phyloP scores from a whole-genome alignment of 805 yeast species.

The Kodamaea laetipori region DNA sequence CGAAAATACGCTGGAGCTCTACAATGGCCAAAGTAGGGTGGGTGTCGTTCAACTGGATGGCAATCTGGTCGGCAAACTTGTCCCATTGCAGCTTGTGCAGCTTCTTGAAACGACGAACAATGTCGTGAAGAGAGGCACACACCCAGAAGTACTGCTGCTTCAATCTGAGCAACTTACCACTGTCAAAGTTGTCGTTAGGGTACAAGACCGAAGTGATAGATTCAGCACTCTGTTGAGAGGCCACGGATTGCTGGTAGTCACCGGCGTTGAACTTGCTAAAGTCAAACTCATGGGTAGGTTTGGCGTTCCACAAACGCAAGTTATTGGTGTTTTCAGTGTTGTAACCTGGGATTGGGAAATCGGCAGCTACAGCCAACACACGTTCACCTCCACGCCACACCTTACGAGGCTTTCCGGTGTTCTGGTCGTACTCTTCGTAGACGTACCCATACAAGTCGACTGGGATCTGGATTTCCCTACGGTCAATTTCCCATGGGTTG shows the following conservation, averaged over 20 bases:
- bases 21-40: slow-evolving; percentile 92
- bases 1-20: slow-evolving; percentile 81
- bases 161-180: slow-evolving; percentile 87
- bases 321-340: slow-evolving; percentile 82
- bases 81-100: slow-evolving; percentile 68
- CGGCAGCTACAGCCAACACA: slow-evolving; percentile 86
- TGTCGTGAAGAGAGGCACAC: slow-evolving; percentile 88
- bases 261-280: slow-evolving; percentile 89
- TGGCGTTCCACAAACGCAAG: slow-evolving; percentile 85
- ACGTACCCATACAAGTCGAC: slow-evolving; percentile 88
- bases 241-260: slow-evolving; percentile 83
- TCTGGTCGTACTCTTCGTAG: slow-evolving; percentile 53
- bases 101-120: slow-evolving; percentile 86
- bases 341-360: slow-evolving; percentile 91
- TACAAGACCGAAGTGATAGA: slow-evolving; percentile 89
- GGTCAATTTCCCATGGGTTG: slow-evolving; percentile 92
- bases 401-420: slow-evolving; percentile 58
- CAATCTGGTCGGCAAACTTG: slow-evolving; percentile 81
- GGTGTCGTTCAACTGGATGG: slow-evolving; percentile 92
- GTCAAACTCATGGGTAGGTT: slow-evolving; percentile 89
- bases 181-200: slow-evolving; percentile 91
- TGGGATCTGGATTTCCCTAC: slow-evolving; percentile 85
- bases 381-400: slow-evolving; percentile 88
- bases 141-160: slow-evolving; percentile 98
- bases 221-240: slow-evolving; percentile 85